phyloP scores from a whole-genome alignment of 1,139 yeast species.

The Pichia sp. region DNA sequence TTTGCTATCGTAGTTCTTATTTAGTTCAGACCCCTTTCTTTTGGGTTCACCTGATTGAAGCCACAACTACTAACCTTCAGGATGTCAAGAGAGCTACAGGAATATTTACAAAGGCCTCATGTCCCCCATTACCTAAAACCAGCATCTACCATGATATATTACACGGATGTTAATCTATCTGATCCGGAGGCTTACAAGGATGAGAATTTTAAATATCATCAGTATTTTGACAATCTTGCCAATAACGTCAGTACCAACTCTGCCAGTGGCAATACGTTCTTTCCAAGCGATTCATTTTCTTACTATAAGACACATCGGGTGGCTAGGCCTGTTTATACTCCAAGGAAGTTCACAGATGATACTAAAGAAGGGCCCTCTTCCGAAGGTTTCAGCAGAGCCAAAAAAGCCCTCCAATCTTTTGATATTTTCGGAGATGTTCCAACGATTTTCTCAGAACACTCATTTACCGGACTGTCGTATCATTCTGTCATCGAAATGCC shows the following conservation, averaged over 20 bases:
- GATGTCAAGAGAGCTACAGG: not conserved
- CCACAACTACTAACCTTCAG: not conserved
- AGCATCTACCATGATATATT: conserved; percentile 13
- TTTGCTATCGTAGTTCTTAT: too few relatives aligned
- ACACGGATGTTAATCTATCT: conserved; percentile 9
- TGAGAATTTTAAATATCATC: conserved; percentile 14
- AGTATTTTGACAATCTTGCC: conserved; percentile 20
- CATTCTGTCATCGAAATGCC: conserved; percentile 32
- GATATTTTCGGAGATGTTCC: conserved; percentile 25
- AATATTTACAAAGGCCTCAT: conserved; percentile 11
- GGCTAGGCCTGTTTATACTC: conserved; percentile 6
- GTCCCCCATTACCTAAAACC: conserved; percentile 19
- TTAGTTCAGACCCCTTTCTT: too few relatives aligned
- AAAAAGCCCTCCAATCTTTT: conserved; percentile 7
- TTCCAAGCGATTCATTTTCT: conserved; percentile 14
- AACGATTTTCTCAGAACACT: conserved; percentile 29
- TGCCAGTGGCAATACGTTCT: conserved; percentile 7
- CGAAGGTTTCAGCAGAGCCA: not conserved
- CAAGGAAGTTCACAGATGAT: not conserved
- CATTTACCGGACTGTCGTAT: conserved; percentile 31
- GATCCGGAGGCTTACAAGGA: conserved; percentile 4
- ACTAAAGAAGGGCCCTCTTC: not conserved
- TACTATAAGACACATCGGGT: conserved; percentile 21
- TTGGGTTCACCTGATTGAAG: too few relatives aligned
- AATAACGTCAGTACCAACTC: conserved; percentile 13